These are phyloP conservation scores for Candida nonsorbophila DNA, from an alignment of 805 yeast genomes.

Conservation along the genomic window DNA sequence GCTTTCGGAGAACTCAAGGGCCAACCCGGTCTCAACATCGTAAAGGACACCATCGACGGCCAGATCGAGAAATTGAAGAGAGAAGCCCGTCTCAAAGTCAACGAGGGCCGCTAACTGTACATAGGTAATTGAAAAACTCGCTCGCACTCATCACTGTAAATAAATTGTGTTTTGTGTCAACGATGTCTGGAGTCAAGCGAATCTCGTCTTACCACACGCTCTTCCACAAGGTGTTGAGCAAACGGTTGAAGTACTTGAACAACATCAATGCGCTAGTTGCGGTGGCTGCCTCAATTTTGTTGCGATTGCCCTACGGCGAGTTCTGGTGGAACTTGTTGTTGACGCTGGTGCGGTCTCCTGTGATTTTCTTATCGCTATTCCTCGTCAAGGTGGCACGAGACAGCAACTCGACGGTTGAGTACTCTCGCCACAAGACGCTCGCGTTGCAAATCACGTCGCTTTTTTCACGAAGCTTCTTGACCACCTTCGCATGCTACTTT, in stretches of 20 bases:
- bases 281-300: constrained; percentile 15
- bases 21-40: constrained; percentile 35
- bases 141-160: not conserved
- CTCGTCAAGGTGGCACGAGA: constrained; percentile 20
- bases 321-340: constrained; percentile 27
- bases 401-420: constrained; percentile 24
- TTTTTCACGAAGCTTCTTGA: constrained; percentile 12
- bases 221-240: constrained; percentile 24
- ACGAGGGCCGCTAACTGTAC: constrained; percentile 7
- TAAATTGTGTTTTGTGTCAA: no score
- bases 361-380: constrained; percentile 22
- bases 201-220: constrained; percentile 10
- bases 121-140: constrained; percentile 2
- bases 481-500: constrained; percentile 14
- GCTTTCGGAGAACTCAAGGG: constrained; percentile 36
- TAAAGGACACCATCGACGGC: constrained; percentile 36
- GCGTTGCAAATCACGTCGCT: constrained; percentile 23
- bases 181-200: constrained; percentile 2
- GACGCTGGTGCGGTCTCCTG: constrained; percentile 23
- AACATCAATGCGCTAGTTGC: constrained; percentile 25
- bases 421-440: constrained; percentile 25
- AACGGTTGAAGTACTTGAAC: constrained; percentile 31
- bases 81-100: constrained; percentile 29
- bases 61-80: constrained; percentile 29
- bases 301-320: constrained; percentile 21